These are phyloP conservation scores for Nepenthes mirabilis DNA, from an alignment of 148 eudicot genomes.

Conservation along the genomic window DNA sequence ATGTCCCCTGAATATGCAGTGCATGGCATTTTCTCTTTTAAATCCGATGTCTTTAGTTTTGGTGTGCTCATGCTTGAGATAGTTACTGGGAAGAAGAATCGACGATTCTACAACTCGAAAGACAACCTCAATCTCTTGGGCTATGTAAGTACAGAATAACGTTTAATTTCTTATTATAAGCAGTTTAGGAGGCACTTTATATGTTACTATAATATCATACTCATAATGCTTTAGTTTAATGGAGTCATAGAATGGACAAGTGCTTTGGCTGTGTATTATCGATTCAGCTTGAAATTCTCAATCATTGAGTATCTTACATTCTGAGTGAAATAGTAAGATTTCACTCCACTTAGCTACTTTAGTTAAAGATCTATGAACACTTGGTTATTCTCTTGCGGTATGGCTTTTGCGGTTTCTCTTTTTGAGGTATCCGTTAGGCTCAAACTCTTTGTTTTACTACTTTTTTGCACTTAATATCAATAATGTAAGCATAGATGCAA, in stretches of 20 bases:
- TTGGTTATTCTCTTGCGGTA: too few species aligned
- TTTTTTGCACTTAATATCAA: too few species aligned
- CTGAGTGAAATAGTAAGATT: too few species aligned
- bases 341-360: too few species aligned
- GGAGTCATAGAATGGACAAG: neutral
- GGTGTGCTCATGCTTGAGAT: slow-evolving; percentile 41
- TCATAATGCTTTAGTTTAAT: neutral
- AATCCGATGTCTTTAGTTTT: slow-evolving; percentile 42
- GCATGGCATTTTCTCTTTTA: slow-evolving; percentile 28
- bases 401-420: too few species aligned
- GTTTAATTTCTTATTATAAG: neutral
- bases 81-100: slow-evolving; percentile 23
- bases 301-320: neutral
- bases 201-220: neutral
- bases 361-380: too few species aligned
- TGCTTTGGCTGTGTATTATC: neutral
- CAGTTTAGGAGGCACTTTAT: neutral
- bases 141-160: slow-evolving; percentile 18
- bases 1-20: slow-evolving; percentile 49
- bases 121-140: slow-evolving; percentile 26
- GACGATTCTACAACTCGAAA: slow-evolving; percentile 14
- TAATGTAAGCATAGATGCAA: too few species aligned
- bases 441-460: too few species aligned
- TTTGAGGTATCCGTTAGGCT: too few species aligned
- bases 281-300: neutral